phyloP scores from a whole-genome alignment of 805 yeast species.

The Candida orba region DNA sequence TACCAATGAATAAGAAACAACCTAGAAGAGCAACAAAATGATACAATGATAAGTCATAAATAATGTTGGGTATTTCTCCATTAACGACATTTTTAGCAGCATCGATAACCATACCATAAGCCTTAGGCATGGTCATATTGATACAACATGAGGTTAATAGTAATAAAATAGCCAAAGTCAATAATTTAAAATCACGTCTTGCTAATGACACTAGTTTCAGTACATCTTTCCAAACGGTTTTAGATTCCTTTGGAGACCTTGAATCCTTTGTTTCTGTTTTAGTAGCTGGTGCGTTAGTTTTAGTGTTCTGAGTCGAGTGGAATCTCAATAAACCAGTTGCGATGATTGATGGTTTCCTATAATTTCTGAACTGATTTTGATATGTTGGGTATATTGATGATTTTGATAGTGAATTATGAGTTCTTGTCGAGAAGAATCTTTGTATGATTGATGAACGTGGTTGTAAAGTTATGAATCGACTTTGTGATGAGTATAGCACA shows the following conservation, averaged over 20 bases:
- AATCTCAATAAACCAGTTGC: neutral
- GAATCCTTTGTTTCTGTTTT: neutral
- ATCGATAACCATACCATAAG: conserved; percentile 49
- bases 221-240: conserved; percentile 21
- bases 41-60: conserved; percentile 47
- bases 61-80: conserved; percentile 27
- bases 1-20: conserved; percentile 40
- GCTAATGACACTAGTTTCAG: conserved; percentile 36
- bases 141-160: conserved; percentile 41
- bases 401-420: too few species aligned
- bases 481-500: neutral
- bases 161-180: conserved; percentile 36
- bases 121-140: conserved; percentile 47
- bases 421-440: neutral
- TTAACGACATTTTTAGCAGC: conserved; percentile 32
- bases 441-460: neutral
- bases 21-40: conserved; percentile 57
- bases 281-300: neutral
- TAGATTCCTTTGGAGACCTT: neutral
- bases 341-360: neutral
- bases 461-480: neutral
- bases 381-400: too few species aligned
- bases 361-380: neutral
- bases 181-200: conserved; percentile 36
- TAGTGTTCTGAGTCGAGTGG: neutral